phyloP scores from a whole-genome alignment of 108 stramenopile genomes.

The Cyclostephanos invisitatus region DNA sequence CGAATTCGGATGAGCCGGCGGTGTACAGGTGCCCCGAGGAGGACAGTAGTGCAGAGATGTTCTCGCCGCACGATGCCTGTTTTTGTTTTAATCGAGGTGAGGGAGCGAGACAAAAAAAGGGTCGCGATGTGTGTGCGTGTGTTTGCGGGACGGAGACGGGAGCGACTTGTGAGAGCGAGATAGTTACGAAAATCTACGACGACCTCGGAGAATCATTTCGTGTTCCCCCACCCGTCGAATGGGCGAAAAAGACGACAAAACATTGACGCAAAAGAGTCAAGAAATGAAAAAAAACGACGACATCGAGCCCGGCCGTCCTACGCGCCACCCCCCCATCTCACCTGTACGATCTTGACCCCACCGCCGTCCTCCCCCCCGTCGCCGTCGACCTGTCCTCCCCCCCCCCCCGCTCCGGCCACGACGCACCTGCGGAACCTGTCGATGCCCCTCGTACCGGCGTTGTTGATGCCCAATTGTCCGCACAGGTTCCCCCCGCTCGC shows the following conservation, averaged over 20 bases:
- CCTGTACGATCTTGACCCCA: slow-evolving; percentile 53
- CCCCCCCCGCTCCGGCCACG: slow-evolving; percentile 21
- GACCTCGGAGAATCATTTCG: not conserved
- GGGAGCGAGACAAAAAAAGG: not conserved
- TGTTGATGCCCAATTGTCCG: slow-evolving; percentile 79
- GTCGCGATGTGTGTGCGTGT: not conserved
- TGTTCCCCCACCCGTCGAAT: not conserved
- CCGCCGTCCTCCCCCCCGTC: slow-evolving; percentile 10
- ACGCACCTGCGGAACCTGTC: slow-evolving; percentile 52
- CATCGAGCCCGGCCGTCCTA: too few relatives aligned
- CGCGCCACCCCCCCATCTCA: slow-evolving; percentile 19
- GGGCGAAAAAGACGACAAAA: not conserved
- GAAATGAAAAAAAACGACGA: not conserved
- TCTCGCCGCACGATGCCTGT: slow-evolving; percentile 79
- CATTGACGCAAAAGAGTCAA: not conserved
- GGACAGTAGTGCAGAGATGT: slow-evolving; percentile 76
- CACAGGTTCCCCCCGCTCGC: slow-evolving; percentile 72
- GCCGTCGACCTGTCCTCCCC: slow-evolving; percentile 16
- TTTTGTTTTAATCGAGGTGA: not conserved
- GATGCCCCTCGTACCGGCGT: slow-evolving; percentile 39
- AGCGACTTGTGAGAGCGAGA: too few relatives aligned
- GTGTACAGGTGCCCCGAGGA: slow-evolving; percentile 78
- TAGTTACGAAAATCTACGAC: too few relatives aligned
- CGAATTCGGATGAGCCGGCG: slow-evolving; percentile 78
- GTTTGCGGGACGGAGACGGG: not conserved